Percentiles rank a stretch among this genome's conserved stretches.
Conservation (phyloP, 2,329 filamentous ascomycete genomes). For the Neofusicoccum ribis region DNA sequence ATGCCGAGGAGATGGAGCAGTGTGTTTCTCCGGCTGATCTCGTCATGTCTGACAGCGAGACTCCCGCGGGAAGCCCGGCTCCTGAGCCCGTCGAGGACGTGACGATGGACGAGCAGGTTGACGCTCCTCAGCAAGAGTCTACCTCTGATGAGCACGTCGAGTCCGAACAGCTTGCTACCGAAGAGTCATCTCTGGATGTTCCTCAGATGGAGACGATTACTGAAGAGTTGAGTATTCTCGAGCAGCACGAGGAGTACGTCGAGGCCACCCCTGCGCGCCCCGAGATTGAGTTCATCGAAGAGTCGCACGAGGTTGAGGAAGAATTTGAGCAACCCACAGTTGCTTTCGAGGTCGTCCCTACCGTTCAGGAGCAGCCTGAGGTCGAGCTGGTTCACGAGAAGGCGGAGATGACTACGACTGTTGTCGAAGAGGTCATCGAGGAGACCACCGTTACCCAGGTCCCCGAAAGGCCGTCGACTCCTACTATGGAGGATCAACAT, state of each 20-base stretch:
- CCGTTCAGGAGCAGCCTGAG: background rate
- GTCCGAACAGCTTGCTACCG: background rate
- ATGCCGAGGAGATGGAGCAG: background rate
- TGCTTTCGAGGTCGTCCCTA: background rate
- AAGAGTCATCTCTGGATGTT: background rate
- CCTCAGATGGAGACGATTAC: background rate
- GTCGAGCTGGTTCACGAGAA: background rate
- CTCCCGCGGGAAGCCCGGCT: background rate
- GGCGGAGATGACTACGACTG: background rate
- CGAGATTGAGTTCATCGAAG: conserved; percentile 12
- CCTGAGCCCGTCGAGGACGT: background rate
- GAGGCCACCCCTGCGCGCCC: background rate
- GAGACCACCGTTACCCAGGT: background rate
- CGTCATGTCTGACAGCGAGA: conserved; percentile 3
- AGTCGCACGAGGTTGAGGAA: background rate
- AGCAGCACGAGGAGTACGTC: background rate
- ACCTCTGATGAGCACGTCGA: background rate
- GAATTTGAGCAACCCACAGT: background rate
- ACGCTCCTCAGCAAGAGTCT: background rate
- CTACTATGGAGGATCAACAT: background rate
- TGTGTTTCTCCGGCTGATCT: background rate
- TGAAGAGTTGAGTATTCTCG: background rate
- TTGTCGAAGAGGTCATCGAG: background rate
- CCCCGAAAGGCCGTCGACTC: conserved; percentile 12
- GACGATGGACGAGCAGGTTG: background rate